Evolutionary conservation across 169 alveolate species (phyloP), one percentile per base, ranked within the genome.

Genomic region (Plasmodium vivax): DNA sequence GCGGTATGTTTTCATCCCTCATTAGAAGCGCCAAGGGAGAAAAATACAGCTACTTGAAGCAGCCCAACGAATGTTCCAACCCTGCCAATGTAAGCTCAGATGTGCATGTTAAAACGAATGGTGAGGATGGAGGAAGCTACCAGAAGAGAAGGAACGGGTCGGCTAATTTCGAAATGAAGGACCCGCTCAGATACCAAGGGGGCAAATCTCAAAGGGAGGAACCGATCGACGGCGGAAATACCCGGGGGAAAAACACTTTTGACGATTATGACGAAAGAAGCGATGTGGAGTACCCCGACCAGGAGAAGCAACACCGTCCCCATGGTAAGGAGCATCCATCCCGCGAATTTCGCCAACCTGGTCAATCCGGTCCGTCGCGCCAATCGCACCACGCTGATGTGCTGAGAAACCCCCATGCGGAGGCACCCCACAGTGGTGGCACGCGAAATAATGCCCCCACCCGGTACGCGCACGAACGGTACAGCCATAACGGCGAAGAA

Each of bases 31-130:
- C 72, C 2, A 80, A 23, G 9, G 93, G 79, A 16, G 93, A 84
- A 34, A 80, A 72, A 1, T 84, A 41, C 77, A 38, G 38, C 79
- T 84, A 72, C 58, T 43, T 84, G 23, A 84, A 72, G 30, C 72
- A 23, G 77, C 43, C 75, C 34, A 74, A 72, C n/a, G 84, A 84
- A 72, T 0, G 16, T 41, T 23, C 36, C 6, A 72, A 32, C 7
- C 72, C 10, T 38, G 3, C 71, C 79, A 83, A 83, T 38, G 30
- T 62, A 9, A 19, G 32, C 32, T 56, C 82, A n/a, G 92, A 68
- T 58, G 32, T 47, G n/a, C 83, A 68, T 12, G 43, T 5, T 3
- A 54, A 83, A 16, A 38, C 41, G 43, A 19, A 58, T 27, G 16
- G 45, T 14, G 74, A 83, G 23, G 47, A 83, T 34, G n/a, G 41